Evolutionary conservation across 1,284 basidiomycete species (phyloP).

Genomic region (Melampsora larici-populina): DNA sequence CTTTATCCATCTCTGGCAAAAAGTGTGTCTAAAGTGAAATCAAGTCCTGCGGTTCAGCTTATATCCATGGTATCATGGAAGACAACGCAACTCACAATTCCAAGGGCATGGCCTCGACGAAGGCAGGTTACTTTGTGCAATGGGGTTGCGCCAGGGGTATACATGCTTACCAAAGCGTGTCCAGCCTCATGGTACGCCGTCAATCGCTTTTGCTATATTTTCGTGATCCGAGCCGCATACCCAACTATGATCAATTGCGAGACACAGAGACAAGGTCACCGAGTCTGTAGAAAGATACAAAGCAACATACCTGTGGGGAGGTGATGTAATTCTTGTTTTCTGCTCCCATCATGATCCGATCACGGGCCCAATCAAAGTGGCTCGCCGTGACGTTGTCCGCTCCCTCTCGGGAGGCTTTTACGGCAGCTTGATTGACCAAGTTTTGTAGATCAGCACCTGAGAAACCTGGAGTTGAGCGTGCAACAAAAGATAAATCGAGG

Average conservation of each 20-base stretch:
- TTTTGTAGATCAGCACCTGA: constrained; percentile 90
- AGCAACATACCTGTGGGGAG: constrained; percentile 69
- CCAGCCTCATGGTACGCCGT: constrained; percentile 97
- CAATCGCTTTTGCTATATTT: constrained; percentile 50
- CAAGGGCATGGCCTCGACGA: constrained; percentile 85
- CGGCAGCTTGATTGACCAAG: constrained; percentile 86
- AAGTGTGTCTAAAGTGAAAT: constrained; percentile 62
- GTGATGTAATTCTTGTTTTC: constrained; percentile 84
- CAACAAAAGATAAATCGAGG: constrained; percentile 77
- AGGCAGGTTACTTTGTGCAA: constrained; percentile 94
- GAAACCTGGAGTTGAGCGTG: constrained; percentile 84
- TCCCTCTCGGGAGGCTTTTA: constrained; percentile 81
- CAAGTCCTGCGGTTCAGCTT: background rate
- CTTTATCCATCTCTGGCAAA: constrained; percentile 74
- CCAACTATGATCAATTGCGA: background rate
- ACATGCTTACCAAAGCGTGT: constrained; percentile 82
- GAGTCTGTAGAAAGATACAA: too few species aligned
- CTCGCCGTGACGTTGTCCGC: constrained; percentile 67
- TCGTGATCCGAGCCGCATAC: background rate
- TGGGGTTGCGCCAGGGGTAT: constrained; percentile 88
- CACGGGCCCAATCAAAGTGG: constrained; percentile 93
- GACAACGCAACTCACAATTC: constrained; percentile 64
- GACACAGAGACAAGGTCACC: background rate
- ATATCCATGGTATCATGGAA: background rate
- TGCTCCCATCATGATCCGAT: constrained; percentile 90